These are phyloP conservation scores for Cutaneotrichosporon curvatum DNA, from an alignment of 1,284 basidiomycete species.

Conservation along the genomic window DNA sequence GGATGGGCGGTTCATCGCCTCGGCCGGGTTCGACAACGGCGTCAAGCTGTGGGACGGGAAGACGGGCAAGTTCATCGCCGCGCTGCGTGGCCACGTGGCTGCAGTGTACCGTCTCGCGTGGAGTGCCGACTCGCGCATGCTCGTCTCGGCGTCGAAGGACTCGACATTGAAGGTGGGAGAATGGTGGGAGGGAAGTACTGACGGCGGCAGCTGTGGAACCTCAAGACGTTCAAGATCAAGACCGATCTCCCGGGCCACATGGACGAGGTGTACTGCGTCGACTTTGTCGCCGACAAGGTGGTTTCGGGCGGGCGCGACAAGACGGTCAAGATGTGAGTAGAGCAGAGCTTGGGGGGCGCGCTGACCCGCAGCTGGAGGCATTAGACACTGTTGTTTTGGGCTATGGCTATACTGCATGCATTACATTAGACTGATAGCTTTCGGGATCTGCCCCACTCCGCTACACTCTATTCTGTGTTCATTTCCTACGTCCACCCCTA, in stretches of 20 bases:
- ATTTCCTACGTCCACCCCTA: too few relatives aligned
- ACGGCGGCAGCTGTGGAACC: constrained; percentile 78
- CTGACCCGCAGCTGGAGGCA: constrained; percentile 11
- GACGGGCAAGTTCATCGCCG: constrained; percentile 85
- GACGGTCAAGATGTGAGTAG: constrained; percentile 54
- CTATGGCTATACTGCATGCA: too few relatives aligned
- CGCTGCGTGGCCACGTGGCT: constrained; percentile 85
- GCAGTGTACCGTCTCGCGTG: constrained; percentile 91
- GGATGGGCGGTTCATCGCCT: constrained; percentile 84
- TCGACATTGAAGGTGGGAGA: constrained; percentile 65
- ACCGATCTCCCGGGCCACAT: constrained; percentile 91
- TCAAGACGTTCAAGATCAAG: constrained; percentile 89
- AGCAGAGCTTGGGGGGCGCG: constrained; percentile 17
- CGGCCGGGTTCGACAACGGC: constrained; percentile 84
- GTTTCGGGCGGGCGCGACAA: constrained; percentile 79
- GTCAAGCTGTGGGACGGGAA: constrained; percentile 90
- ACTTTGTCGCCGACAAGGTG: constrained; percentile 95
- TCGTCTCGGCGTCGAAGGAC: constrained; percentile 92
- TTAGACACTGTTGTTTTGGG: constrained; percentile 1
- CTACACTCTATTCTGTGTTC: too few relatives aligned
- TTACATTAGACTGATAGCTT: too few relatives aligned
- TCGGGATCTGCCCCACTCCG: too few relatives aligned
- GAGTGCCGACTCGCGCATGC: constrained; percentile 86
- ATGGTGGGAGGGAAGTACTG: constrained; percentile 43
- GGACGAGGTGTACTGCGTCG: constrained; percentile 98